phyloP scores from a whole-genome alignment of 345 rosid species.

The Gynandropsis gynandra region DNA sequence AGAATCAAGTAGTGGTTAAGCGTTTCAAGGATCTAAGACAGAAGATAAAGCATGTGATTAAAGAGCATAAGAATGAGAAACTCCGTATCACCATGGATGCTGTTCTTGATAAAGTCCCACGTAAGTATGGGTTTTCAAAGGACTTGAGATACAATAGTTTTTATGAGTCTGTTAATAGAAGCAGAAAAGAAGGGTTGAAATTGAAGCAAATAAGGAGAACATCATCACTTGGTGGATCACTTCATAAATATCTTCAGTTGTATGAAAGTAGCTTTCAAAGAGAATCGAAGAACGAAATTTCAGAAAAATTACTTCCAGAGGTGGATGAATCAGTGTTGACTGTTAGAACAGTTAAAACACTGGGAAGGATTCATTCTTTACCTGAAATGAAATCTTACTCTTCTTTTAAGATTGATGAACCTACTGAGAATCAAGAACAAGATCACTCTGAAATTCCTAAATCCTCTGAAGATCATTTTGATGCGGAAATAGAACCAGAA shows the following conservation, averaged over 20 bases:
- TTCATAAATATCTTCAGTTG: conserved; percentile 55
- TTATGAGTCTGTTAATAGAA: conserved; percentile 17
- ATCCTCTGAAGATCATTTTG: conserved; percentile 22
- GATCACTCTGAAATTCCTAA: conserved; percentile 19
- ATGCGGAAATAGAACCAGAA: conserved; percentile 18
- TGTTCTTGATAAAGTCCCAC: conserved; percentile 71
- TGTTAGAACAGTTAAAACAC: conserved; percentile 22
- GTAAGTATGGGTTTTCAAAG: conserved; percentile 38
- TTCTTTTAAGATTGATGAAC: conserved; percentile 21
- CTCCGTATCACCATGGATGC: conserved; percentile 75
- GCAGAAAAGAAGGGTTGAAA: conserved; percentile 14
- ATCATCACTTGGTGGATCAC: conserved; percentile 48
- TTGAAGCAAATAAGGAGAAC: conserved; percentile 36
- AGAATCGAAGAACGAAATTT: conserved; percentile 34
- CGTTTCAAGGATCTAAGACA: conserved; percentile 61
- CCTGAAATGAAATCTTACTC: conserved; percentile 46
- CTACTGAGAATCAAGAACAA: conserved; percentile 22
- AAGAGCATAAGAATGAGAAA: conserved; percentile 53
- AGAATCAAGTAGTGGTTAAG: conserved; percentile 39
- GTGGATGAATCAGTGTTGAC: conserved; percentile 27
- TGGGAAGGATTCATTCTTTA: conserved; percentile 53
- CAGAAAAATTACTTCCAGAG: conserved; percentile 26
- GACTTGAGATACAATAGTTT: conserved; percentile 41
- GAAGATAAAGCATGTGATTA: conserved; percentile 56
- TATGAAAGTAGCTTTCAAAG: conserved; percentile 43